Evolutionary conservation across 345 rosid species (phyloP), one percentile per base, ranked within the genome.

Genomic region (Viola odorata): DNA sequence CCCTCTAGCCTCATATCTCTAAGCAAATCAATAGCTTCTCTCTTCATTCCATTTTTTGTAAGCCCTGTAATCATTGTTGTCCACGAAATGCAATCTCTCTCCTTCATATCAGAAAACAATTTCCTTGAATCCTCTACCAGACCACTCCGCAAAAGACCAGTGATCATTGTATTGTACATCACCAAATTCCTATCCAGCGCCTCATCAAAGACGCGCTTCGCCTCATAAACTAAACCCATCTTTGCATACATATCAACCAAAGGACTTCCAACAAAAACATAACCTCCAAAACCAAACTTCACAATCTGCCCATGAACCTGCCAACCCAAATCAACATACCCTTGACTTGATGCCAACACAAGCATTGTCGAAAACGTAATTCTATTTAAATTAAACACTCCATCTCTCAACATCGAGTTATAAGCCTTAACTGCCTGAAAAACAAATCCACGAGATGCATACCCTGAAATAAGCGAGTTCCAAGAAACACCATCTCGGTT

Each of bases 201-300:
- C 68, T 78, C 80, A 60, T 83, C 67, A 58, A 92, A 90, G 67
- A 77, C 84, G 63, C 32, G 62, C 65, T 79, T 82, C 2, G 97
- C 95, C 62, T 85, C 86, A 63, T 53, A 66, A 63, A 92, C 67
- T 7, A 74, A 45, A 56, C 94, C 89, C 53, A 62, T 44, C 76
- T 90, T 87, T 4, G 94, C 80, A 73, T 89, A 89, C 97, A 90
- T 84, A 78, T 87, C 91, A 57, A 87, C 64, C 84, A 89, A 63
- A 57, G 96, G 81, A 62, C 96, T 84, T 39, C 88, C 84, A 52
- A 90, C 90, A 47, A 77, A 78, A 65, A 76, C 77, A 75, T 78
- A 77, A 8, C 71, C 77, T 58, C 66, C 77, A 72, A 84, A 87
- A 62, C 97, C 98, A 42, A 84, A 75, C 70, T 78, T 87, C 63